Evolutionary conservation across 2,329 filamentous ascomycete species (phyloP).

Genomic region (Nigrospora sphaerica): DNA sequence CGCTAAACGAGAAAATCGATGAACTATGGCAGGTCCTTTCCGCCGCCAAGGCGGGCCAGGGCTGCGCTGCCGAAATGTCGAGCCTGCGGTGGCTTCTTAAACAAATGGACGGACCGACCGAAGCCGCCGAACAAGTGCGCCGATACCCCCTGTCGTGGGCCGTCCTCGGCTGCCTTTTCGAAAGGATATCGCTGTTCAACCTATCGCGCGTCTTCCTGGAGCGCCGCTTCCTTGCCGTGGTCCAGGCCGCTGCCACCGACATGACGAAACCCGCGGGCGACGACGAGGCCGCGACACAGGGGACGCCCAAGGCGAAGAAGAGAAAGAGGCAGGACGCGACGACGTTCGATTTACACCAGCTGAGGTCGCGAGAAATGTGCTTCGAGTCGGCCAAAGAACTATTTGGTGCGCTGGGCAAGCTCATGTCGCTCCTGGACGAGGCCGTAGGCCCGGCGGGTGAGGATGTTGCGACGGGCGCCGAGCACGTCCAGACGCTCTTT

Average conservation of each 20-base stretch:
- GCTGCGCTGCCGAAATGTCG: conserved; percentile 49
- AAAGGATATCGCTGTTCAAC: conserved; percentile 60
- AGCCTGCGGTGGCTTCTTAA: conserved; percentile 58
- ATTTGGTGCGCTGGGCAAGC: conserved; percentile 35
- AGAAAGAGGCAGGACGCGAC: conserved; percentile 35
- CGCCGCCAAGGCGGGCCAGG: conserved; percentile 30
- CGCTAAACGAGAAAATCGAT: conserved; percentile 38
- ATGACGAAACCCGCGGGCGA: conserved; percentile 26
- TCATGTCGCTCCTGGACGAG: conserved; percentile 38
- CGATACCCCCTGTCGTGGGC: conserved; percentile 53
- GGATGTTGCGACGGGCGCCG: conserved; percentile 45
- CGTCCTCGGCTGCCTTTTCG: conserved; percentile 53
- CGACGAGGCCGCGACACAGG: conserved; percentile 18
- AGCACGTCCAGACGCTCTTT: conserved; percentile 53
- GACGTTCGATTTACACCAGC: conserved; percentile 30
- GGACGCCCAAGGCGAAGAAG: conserved; percentile 30
- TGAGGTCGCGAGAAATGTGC: conserved; percentile 32
- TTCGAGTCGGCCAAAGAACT: conserved; percentile 39
- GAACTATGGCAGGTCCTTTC: conserved; percentile 42
- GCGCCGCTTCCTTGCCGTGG: conserved; percentile 56
- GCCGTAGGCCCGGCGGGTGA: conserved; percentile 21
- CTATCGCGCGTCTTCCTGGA: conserved; percentile 67
- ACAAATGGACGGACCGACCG: conserved; percentile 43
- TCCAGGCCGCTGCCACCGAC: conserved; percentile 61
- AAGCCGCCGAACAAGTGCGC: conserved; percentile 43